Percentiles rank a stretch among this genome's conserved stretches.
phyloP scores from a whole-genome alignment of 352 stramenopile genomes.

The Pythium monospermum region DNA sequence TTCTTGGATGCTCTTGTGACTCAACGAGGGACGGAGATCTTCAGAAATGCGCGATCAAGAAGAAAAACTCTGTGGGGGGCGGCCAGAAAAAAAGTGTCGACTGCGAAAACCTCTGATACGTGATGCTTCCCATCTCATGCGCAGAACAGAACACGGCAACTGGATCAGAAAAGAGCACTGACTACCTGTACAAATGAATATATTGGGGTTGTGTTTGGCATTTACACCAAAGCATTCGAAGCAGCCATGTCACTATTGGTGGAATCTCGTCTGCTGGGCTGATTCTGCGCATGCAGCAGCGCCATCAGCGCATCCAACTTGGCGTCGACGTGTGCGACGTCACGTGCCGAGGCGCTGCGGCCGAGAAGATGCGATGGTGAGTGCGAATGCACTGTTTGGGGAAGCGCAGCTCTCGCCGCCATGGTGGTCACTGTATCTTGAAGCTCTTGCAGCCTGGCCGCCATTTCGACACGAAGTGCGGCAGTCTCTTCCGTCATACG shows the following conservation, averaged over 20 bases:
- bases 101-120: conserved; percentile 2
- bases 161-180: not conserved
- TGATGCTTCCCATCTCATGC: conserved; percentile 5
- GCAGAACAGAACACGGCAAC: not conserved
- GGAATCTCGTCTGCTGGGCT: too few relatives aligned
- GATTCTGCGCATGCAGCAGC: conserved; percentile 1
- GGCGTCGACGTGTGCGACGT: conserved; percentile 9
- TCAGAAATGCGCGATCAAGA: not conserved
- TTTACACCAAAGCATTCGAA: too few relatives aligned
- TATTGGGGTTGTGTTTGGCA: too few relatives aligned
- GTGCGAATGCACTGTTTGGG: not conserved
- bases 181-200: too few relatives aligned
- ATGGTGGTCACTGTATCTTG: conserved; percentile 1
- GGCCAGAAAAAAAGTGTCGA: not conserved
- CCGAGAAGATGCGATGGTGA: not conserved
- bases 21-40: too few relatives aligned
- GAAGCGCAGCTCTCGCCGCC: not conserved
- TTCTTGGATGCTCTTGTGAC: not conserved
- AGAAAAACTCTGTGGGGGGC: too few relatives aligned
- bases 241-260: too few relatives aligned
- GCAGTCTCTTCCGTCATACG: conserved; percentile 4
- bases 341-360: conserved; percentile 2
- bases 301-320: conserved; percentile 13
- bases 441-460: conserved; percentile 6
- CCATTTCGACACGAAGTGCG: conserved; percentile 5